Evolutionary conservation across 139 green algal species (phyloP).

Genomic region (Ulvella scutata): DNA sequence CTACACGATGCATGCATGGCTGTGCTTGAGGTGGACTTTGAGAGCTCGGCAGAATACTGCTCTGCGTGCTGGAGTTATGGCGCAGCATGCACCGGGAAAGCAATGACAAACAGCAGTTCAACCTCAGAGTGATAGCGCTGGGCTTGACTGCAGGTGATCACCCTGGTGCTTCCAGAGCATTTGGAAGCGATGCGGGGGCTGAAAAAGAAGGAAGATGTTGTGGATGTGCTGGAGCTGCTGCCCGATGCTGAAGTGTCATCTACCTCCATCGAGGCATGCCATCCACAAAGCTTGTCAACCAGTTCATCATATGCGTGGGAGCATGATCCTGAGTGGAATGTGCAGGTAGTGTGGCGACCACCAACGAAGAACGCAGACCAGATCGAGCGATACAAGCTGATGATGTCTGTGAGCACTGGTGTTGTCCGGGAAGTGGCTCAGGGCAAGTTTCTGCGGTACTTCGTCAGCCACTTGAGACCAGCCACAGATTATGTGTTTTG

Average conservation of each 20-base stretch:
- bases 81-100: neutral
- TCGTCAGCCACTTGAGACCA: constrained; percentile 23
- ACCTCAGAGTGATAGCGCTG: neutral
- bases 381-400: constrained; percentile 66
- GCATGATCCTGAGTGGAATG: neutral
- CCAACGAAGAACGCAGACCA: constrained; percentile 63
- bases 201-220: neutral
- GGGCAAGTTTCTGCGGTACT: constrained; percentile 8
- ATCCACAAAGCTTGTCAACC: too few relatives aligned
- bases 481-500: constrained; percentile 70
- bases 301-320: neutral
- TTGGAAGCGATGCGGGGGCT: neutral
- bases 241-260: constrained; percentile 15
- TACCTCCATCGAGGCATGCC: constrained; percentile 13
- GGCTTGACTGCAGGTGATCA: neutral
- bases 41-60: too few relatives aligned
- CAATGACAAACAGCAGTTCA: neutral
- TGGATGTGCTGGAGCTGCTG: constrained; percentile 24
- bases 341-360: constrained; percentile 46
- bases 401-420: constrained; percentile 60
- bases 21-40: too few relatives aligned
- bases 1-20: too few relatives aligned
- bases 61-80: too few relatives aligned
- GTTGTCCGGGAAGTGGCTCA: constrained; percentile 60
- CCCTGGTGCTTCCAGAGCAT: neutral